Evolutionary conservation across 192 early-diverging fungal species (phyloP), one percentile per base, ranked within the genome.

Genomic region (Coemansia sp.): DNA sequence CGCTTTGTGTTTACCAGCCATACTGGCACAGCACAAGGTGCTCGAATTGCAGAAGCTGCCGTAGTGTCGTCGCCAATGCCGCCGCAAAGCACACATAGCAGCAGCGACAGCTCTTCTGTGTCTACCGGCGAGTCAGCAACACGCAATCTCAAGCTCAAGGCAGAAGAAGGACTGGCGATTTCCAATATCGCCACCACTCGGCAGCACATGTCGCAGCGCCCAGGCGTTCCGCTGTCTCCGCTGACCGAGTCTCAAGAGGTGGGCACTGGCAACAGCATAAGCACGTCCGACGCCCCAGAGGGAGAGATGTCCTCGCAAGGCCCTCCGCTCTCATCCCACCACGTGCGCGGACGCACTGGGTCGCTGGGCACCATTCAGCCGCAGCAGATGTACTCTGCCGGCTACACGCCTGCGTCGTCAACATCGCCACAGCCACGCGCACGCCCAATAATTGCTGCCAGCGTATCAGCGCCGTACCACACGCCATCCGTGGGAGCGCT

Each of bases 191-290:
- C 52, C 3, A 40, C 20, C 11, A 8, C 43, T 1, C 28, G 21
- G 38, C 52, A 53, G 48, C 36, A 43, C 6, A 61, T 56, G 20
- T 53, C 52, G 26, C 56, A 57, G 23, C 44, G 44, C 16, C n/a
- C 11, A 6, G 31, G 38, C 2, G 41, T 42, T 2, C 62, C 59
- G 4, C 45, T 76, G 26, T 76, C 74, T 15, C 74, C 74, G 4
- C 40, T 76, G 48, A 47, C 74, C 0, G 74, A 76, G 56, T 30
- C 74, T 7, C 74, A 76, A 47, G 74, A 76, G 53, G 17, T 65
- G 0, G 44, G 30, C 17, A 43, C 57, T 14, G 39, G 47, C 20
- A 47, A 44, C 40, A 69, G 53, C 66, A 60, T 48, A 40, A 50
- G 56, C 2, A 69, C 65, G 11, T 41, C 63, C 9, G 56, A 62